Conservation (phyloP, 164 flowering plant species). For the Dillenia suffruticosa region DNA sequence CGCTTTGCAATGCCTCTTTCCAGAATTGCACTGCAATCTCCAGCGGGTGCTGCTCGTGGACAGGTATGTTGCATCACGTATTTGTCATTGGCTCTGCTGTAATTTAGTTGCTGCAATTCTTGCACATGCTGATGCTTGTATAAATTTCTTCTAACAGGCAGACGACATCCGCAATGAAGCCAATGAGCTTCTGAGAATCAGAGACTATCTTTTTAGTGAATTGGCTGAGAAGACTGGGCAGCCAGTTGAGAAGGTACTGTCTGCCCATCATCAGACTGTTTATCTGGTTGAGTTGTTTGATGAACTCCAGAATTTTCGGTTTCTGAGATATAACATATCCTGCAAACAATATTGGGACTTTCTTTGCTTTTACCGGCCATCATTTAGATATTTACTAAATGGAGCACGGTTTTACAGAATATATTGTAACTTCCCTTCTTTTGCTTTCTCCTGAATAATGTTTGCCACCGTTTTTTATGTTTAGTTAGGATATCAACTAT, state of each 20-base stretch:
- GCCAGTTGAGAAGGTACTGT: slow-evolving; percentile 73
- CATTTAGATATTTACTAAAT: no score
- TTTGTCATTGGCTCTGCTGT: neutral
- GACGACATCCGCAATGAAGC: slow-evolving; percentile 87
- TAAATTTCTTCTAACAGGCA: slow-evolving; percentile 47
- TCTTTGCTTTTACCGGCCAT: no score
- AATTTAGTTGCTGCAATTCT: neutral
- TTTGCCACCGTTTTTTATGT: no score
- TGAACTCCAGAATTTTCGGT: no score
- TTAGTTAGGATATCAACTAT: no score
- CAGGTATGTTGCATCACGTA: slow-evolving; percentile 42
- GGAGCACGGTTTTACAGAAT: no score
- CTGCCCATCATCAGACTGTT: neutral
- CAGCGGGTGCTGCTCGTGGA: slow-evolving; percentile 92
- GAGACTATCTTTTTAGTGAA: slow-evolving; percentile 71
- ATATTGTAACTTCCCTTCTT: no score
- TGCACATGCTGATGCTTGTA: neutral
- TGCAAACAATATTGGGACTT: no score
- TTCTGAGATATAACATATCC: no score
- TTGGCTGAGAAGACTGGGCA: slow-evolving; percentile 81
- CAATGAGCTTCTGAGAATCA: slow-evolving; percentile 71
- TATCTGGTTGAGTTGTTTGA: no score
- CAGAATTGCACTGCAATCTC: slow-evolving; percentile 65
- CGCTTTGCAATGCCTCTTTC: slow-evolving; percentile 80
- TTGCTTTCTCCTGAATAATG: no score